Evolutionary conservation across 2,329 filamentous ascomycete genomes (phyloP).

Genomic region (Raffaelea ambrosiae): DNA sequence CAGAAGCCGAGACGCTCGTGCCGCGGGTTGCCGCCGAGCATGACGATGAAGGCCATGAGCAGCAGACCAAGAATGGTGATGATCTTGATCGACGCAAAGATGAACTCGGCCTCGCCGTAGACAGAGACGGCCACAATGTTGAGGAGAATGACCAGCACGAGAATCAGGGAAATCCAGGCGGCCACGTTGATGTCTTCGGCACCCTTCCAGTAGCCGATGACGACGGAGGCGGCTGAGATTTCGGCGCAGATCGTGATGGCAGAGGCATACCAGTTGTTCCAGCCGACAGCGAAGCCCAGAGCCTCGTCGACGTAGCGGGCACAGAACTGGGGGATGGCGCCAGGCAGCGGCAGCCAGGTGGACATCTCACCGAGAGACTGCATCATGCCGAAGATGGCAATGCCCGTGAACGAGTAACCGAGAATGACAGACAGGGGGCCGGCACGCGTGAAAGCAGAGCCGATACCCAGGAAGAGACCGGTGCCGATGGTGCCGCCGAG

Average conservation of each 20-base stretch:
- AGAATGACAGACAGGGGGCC: conserved; percentile 34
- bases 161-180: conserved; percentile 41
- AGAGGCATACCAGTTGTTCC: conserved; percentile 45
- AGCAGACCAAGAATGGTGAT: conserved; percentile 51
- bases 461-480: conserved; percentile 40
- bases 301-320: conserved; percentile 38
- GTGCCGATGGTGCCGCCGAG: conserved; percentile 40
- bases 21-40: conserved; percentile 46
- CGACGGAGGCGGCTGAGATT: conserved; percentile 34
- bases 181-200: conserved; percentile 17
- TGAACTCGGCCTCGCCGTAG: conserved; percentile 41
- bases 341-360: conserved; percentile 50
- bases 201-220: conserved; percentile 35
- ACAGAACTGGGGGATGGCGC: conserved; percentile 42
- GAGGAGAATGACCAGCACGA: conserved; percentile 35
- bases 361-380: conserved; percentile 47
- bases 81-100: conserved; percentile 39
- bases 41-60: conserved; percentile 47
- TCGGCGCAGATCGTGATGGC: conserved; percentile 36
- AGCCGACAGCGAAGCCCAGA: conserved; percentile 38
- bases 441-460: conserved; percentile 30
- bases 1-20: conserved; percentile 41
- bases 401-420: conserved; percentile 33
- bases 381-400: conserved; percentile 33
- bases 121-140: conserved; percentile 43